Percentiles rank a stretch among this genome's conserved stretches.
Conservation (phyloP, 148 eudicot genomes). For the Simmondsia chinensis region DNA sequence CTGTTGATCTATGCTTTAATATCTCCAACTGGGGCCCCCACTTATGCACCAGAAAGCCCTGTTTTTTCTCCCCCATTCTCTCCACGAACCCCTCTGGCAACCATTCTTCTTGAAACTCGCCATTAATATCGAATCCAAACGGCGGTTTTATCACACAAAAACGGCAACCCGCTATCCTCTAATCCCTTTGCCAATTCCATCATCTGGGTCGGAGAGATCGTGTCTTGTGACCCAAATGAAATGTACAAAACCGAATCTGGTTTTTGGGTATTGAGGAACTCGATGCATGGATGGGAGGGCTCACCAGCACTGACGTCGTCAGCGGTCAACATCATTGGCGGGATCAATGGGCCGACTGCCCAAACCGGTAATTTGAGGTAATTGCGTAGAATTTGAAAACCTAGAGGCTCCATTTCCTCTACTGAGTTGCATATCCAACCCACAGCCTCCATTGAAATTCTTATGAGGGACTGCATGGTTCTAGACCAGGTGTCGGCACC, state of each 20-base stretch:
- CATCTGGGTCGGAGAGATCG: constrained; percentile 54
- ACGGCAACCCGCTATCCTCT: constrained; percentile 40
- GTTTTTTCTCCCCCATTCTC: constrained; percentile 9
- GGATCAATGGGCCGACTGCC: constrained; percentile 60
- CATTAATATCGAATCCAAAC: constrained; percentile 27
- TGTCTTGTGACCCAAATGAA: constrained; percentile 88
- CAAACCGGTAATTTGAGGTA: constrained; percentile 41
- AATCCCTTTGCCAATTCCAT: constrained; percentile 68
- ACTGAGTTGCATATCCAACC: constrained; percentile 62
- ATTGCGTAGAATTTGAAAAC: constrained; percentile 31
- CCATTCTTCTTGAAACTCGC: constrained; percentile 46
- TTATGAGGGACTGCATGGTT: constrained; percentile 45
- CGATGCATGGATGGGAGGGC: constrained; percentile 26
- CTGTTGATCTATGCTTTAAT: constrained; percentile 41
- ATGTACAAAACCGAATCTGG: no score
- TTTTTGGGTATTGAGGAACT: constrained; percentile 35
- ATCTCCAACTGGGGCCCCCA: constrained; percentile 71
- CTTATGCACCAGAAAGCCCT: constrained; percentile 29
- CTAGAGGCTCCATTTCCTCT: constrained; percentile 61
- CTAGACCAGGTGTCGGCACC: constrained; percentile 59
- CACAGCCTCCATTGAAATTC: constrained; percentile 14
- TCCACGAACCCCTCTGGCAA: constrained; percentile 44
- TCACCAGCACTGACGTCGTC: no score
- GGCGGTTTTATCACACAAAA: constrained; percentile 84
- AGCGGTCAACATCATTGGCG: constrained; percentile 11